Evolutionary conservation across 192 early-diverging fungal genomes (phyloP).

Genomic region (Helicostylum pulchrum): DNA sequence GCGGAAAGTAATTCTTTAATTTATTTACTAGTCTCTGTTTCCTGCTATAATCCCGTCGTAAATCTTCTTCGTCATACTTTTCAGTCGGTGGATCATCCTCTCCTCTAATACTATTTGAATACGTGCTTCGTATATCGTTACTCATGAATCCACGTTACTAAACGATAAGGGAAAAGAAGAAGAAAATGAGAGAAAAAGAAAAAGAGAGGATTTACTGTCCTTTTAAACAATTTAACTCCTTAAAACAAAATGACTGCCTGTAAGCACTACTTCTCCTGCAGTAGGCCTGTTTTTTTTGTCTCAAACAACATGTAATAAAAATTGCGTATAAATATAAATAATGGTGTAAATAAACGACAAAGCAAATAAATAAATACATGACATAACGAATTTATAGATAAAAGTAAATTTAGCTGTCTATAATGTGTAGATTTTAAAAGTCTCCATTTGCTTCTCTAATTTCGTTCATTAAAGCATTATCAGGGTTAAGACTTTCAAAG

Average conservation of each 20-base stretch:
- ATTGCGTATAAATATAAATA: too few species aligned
- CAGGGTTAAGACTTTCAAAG: conserved; percentile 60
- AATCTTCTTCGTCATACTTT: too few species aligned
- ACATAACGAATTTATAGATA: not conserved
- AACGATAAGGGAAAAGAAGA: not conserved
- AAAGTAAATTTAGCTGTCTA: not conserved
- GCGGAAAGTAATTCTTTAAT: conserved; percentile 28
- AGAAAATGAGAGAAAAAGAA: not conserved
- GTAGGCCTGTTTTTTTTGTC: too few species aligned
- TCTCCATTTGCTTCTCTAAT: conserved; percentile 40
- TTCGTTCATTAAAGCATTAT: conserved; percentile 55
- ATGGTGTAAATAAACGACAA: not conserved
- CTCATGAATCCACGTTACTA: too few species aligned
- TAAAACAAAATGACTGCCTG: too few species aligned
- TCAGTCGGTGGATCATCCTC: too few species aligned
- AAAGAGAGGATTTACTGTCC: not conserved
- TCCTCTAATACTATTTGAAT: too few species aligned
- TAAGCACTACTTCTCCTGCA: too few species aligned
- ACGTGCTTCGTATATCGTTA: too few species aligned
- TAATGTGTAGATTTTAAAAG: conserved; percentile 13
- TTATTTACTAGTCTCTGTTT: not conserved
- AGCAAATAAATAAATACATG: not conserved
- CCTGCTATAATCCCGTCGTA: not conserved
- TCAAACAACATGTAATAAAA: not conserved
- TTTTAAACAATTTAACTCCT: not conserved